Base-by-base conservation (phyloP, 192 early-diverging fungal genomes). In the Coemansia sp. region DNA sequence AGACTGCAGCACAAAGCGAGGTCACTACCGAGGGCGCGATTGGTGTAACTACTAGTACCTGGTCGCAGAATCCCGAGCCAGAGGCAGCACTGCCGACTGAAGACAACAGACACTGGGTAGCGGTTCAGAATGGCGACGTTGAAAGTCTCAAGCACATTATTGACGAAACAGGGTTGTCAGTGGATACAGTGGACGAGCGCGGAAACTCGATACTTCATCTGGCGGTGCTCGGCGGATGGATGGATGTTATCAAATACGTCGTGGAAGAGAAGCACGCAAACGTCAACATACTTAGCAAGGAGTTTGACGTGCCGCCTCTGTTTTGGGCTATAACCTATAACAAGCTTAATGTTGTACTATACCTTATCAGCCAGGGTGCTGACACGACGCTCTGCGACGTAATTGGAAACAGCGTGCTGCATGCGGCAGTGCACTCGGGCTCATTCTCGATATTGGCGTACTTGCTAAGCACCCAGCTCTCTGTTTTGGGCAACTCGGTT, bases 281-380 rank as follows among this genome's bases (percentile, higher is more conserved):
- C 28, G 73, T 95, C 20, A 87, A 98, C 73, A 83, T 83, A 2
- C 56, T 83, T 52, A 92, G 91, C 51, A 88, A 88, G 38, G 90
- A 93, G 14, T 78, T 91, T 22, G 69, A 81, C n/a, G 93, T 94
- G 3, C 90, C 94, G 10, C 93, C 95, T 5, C 72, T 98, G 57
- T 95, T 97, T 60, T 98, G 96, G 96, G 95, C 95, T 14, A 74
- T 61, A 60, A 88, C 88, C 65, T 88, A 88, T 50, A 90, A 90
- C 34, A 88, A 89, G 22, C 73, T 95, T 20, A 70, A 87, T 44
- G 85, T 87, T 56, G 89, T 93, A 1, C 85, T 86, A 42, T 82
- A 88, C 36, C 81, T 98, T 51, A 62, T 89, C 44, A 86, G 88
- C 52, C 77, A 85, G 17, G 93, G 93, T n/a, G 95, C 94, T 12